A percentile compares a stretch with the other conserved stretches of the same genome.
phyloP scores from a whole-genome alignment of 1,139 yeast genomes.

The Candida freyschussii region DNA sequence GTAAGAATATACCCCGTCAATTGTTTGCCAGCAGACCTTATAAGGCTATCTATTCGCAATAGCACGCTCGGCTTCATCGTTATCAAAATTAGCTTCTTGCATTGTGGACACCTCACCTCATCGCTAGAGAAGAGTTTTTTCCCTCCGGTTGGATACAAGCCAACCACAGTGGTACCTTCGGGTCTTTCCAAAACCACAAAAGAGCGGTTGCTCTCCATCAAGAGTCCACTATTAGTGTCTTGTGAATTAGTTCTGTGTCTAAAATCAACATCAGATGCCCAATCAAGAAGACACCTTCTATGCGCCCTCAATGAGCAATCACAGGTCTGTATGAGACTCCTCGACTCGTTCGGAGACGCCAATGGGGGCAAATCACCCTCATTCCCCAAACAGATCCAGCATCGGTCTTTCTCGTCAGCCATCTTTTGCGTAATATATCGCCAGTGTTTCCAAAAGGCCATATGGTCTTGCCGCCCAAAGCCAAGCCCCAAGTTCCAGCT shows the following conservation, averaged over 20 bases:
- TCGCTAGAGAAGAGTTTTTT: conserved; percentile 12
- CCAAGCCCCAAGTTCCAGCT: too few species aligned
- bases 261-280: conserved; percentile 35
- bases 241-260: conserved; percentile 19
- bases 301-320: conserved; percentile 40
- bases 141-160: conserved; percentile 9
- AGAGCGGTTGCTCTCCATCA: conserved; percentile 6
- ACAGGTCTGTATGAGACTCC: conserved; percentile 39
- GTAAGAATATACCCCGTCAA: conserved; percentile 20
- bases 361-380: conserved; percentile 36
- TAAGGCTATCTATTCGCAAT: conserved; percentile 22
- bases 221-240: conserved; percentile 3
- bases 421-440: too few species aligned
- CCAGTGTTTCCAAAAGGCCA: too few species aligned
- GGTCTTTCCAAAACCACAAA: conserved; percentile 4
- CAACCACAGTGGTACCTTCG: conserved; percentile 10
- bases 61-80: conserved; percentile 25
- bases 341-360: conserved; percentile 28
- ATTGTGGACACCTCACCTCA: conserved; percentile 39
- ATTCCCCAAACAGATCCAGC: conserved; percentile 44
- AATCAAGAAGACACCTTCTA: conserved; percentile 37
- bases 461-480: too few species aligned
- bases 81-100: conserved; percentile 33
- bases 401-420: conserved; percentile 20
- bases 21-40: conserved; percentile 20